Evolutionary conservation across 176 grass and related monocot species (phyloP).

Genomic region (Lolium perenne): DNA sequence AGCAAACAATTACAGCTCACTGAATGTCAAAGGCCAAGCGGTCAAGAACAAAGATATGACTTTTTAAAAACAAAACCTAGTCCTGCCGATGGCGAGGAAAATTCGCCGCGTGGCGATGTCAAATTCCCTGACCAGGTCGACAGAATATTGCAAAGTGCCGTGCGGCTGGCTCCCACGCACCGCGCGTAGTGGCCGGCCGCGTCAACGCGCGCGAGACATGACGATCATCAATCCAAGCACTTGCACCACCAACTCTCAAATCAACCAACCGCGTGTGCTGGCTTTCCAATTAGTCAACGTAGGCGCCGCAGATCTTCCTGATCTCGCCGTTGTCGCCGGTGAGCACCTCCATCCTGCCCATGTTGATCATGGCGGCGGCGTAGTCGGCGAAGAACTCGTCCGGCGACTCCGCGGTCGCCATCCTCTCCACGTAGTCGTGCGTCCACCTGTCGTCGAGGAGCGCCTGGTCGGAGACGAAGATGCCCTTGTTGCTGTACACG

Average conservation of each 20-base stretch:
- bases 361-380: conserved; percentile 59
- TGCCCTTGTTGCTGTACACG: conserved; percentile 27
- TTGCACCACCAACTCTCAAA: conserved; percentile 31
- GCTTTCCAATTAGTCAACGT: conserved; percentile 43
- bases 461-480: conserved; percentile 61
- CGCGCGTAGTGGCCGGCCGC: neutral
- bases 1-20: too few species aligned
- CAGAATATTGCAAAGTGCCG: conserved; percentile 14
- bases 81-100: neutral
- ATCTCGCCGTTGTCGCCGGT: conserved; percentile 55
- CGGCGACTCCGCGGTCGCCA: conserved; percentile 48
- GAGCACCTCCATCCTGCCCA: conserved; percentile 64
- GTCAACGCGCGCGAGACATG: conserved; percentile 6
- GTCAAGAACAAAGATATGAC: neutral
- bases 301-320: conserved; percentile 50
- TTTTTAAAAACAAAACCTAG: neutral
- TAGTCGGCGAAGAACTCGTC: conserved; percentile 58
- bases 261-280: neutral
- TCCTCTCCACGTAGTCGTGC: conserved; percentile 50
- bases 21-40: neutral
- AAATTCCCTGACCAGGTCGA: conserved; percentile 15
- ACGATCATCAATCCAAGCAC: neutral
- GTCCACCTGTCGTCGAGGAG: conserved; percentile 54
- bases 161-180: conserved; percentile 30
- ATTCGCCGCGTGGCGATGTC: conserved; percentile 17